phyloP scores from a whole-genome alignment of 202 grass and related monocot genomes.

The Carex arenaria region DNA sequence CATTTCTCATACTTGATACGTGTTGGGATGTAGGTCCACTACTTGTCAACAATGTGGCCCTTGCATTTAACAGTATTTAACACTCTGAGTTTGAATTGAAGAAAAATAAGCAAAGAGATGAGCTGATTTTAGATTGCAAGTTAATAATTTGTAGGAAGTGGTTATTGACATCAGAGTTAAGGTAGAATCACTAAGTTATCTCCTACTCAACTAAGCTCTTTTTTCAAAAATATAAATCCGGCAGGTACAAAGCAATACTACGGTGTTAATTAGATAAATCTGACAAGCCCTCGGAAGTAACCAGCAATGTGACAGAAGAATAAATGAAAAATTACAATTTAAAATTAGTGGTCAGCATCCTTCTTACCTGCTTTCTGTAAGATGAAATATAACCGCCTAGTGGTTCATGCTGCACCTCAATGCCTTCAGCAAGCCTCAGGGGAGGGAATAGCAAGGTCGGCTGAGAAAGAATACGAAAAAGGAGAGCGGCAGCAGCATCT shows the following conservation, averaged over 20 bases:
- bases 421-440: constrained; percentile 75
- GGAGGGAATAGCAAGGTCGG: constrained; percentile 96
- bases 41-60: background rate
- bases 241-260: background rate
- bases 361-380: constrained; percentile 85
- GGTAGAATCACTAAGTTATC: background rate
- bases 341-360: constrained; percentile 17
- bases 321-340: constrained; percentile 16
- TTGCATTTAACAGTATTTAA: background rate
- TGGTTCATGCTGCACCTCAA: constrained; percentile 81
- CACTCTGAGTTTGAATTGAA: background rate
- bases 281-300: background rate
- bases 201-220: background rate
- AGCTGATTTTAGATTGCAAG: background rate
- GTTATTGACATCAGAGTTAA: background rate
- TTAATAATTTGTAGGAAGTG: background rate
- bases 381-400: constrained; percentile 85
- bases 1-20: background rate
- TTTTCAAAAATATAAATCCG: background rate
- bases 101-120: background rate
- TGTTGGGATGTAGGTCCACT: background rate
- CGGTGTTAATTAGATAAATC: background rate
- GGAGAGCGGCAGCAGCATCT: constrained; percentile 88
- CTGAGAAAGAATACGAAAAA: constrained; percentile 97
- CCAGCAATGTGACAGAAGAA: background rate